phyloP scores from a whole-genome alignment of 73 alveolate species.

The Paramecium sexaurelia region DNA sequence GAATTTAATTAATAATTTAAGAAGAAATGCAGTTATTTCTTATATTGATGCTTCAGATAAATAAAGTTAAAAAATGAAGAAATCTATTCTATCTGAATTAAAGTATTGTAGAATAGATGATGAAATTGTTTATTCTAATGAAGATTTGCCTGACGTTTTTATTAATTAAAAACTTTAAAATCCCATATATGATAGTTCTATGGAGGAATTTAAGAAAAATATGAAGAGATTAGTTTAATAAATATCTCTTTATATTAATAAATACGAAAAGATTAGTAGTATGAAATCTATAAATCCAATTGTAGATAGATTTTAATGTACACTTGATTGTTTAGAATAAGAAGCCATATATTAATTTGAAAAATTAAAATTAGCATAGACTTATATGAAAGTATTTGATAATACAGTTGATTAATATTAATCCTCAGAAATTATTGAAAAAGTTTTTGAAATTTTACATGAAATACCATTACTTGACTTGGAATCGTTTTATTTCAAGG shows the following conservation, averaged over 20 bases:
- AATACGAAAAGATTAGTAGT: conserved; percentile 14
- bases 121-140: conserved; percentile 1
- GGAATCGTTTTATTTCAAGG: neutral
- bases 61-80: neutral
- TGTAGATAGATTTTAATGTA: conserved; percentile 35
- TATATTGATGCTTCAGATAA: neutral
- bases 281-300: neutral
- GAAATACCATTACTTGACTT: neutral
- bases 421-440: neutral
- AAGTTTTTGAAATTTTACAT: neutral
- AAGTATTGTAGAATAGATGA: neutral
- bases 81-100: neutral
- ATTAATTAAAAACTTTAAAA: neutral
- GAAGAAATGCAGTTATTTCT: neutral
- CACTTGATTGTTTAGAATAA: conserved; percentile 13
- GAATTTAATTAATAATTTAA: neutral
- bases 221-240: neutral
- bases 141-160: conserved; percentile 5
- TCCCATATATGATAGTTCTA: neutral
- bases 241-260: neutral
- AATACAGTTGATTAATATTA: neutral
- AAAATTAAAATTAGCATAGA: neutral
- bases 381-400: neutral
- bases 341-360: neutral
- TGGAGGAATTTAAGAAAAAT: neutral